Evolutionary conservation across 139 green algal genomes (phyloP), one percentile per base, ranked within the genome.

Genomic region (Chlorella sp.): DNA sequence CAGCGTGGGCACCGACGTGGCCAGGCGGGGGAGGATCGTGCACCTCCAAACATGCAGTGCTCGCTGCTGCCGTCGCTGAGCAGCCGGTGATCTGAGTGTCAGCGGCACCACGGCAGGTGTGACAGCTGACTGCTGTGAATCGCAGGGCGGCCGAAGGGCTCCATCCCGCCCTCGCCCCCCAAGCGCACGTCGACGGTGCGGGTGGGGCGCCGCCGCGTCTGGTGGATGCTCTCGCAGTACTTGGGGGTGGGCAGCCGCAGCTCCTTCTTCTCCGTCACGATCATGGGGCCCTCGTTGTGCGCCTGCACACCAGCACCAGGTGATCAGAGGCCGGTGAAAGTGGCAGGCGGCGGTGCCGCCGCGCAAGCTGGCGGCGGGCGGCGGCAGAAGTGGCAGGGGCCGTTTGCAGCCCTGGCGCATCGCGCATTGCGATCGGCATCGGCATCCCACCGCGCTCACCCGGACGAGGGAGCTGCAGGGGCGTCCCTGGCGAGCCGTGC

Each of bases 221-320:
- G 86, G 84, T 95, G 91, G 19, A 93, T 90, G 60, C 87, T 93
- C 88, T 98, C 96, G 89, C 95, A 98, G 84, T 98, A 98, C 91
- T 96, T 96, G 70, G 89, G 89, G 7, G 89, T 90, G n/a, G 73
- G 41, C 40, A 86, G 41, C 70, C 56, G 70, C 70, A 81, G 70
- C 72, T 81, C 72, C 72, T 86, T 86, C 58, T 83, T 83, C 77
- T 83, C 60, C 40, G 77, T 83, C 16, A 83, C 60, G 43, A 83
- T 83, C 60, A 83, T 83, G 60, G 77, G 77, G 19, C 77, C 77
- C 58, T 83, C 77, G 16, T 60, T 60, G 51, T 60, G 40, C 40
- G 77, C 77, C 77, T 83, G 77, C 54, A 40, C n/a, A n/a, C n/a
- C n/a, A 30, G 38, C 38, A 51, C 32, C 30, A 70, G 64, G 32